A percentile compares a stretch with the other conserved stretches of the same genome.
Conservation (phyloP, 768 basidiomycete genomes). For the Panaeolus cyanescens region DNA sequence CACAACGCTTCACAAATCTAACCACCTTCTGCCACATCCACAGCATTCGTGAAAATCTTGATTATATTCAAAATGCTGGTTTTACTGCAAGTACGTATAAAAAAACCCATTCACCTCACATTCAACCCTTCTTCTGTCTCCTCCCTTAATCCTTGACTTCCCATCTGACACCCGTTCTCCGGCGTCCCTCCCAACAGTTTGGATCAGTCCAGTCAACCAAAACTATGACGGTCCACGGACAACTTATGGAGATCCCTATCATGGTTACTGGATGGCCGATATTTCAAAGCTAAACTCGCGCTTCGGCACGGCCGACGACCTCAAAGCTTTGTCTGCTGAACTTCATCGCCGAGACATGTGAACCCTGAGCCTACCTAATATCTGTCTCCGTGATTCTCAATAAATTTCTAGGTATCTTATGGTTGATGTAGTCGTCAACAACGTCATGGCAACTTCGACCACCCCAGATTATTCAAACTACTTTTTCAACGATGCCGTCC, state of each 20-base stretch:
- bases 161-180: background rate
- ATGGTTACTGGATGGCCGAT: conserved; percentile 84
- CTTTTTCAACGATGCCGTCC: conserved; percentile 66
- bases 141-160: background rate
- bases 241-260: conserved; percentile 81
- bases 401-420: conserved; percentile 60
- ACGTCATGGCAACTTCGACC: conserved; percentile 73
- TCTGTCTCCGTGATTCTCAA: conserved; percentile 2
- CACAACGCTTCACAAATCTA: background rate
- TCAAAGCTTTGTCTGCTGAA: conserved; percentile 65
- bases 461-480: conserved; percentile 66
- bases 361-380: conserved; percentile 15
- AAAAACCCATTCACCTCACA: background rate
- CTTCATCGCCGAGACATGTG: conserved; percentile 76
- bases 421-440: conserved; percentile 86
- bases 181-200: conserved; percentile 44
- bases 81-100: conserved; percentile 68
- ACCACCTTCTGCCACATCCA: background rate
- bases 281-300: conserved; percentile 63
- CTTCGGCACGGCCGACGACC: conserved; percentile 75
- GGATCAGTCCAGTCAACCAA: conserved; percentile 83
- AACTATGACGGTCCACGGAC: conserved; percentile 75
- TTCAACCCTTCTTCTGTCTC: background rate
- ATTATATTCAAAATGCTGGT: conserved; percentile 82
- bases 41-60: conserved; percentile 72